A percentile compares a stretch with the other conserved stretches of the same genome.
Conservation (phyloP, 2,329 filamentous ascomycete genomes). For the Nannizziopsis barbatae region DNA sequence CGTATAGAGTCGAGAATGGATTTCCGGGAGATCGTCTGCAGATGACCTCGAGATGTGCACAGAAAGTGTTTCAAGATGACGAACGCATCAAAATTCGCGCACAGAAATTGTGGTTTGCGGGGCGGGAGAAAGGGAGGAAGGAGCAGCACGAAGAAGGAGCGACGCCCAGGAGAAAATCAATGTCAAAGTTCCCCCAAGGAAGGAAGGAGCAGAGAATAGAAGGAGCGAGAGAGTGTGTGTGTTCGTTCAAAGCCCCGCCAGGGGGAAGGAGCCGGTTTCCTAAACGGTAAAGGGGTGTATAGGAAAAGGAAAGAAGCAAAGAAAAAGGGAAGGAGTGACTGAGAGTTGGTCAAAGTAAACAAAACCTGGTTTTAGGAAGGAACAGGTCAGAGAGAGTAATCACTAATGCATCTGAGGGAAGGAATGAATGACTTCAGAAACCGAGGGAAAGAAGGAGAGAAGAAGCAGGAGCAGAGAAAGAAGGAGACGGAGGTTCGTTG, state of each 20-base stretch:
- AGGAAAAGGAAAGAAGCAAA: no score
- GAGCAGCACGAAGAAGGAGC: slow-evolving; percentile 9
- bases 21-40: no score
- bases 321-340: no score
- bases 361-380: not conserved
- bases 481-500: slow-evolving; percentile 3
- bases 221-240: no score
- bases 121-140: not conserved
- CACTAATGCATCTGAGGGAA: not conserved
- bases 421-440: not conserved
- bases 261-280: not conserved
- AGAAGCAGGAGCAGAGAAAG: slow-evolving; percentile 3
- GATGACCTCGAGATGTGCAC: no score
- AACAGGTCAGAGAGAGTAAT: not conserved
- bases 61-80: no score
- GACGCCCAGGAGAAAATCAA: not conserved
- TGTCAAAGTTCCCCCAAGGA: not conserved
- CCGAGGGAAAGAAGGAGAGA: not conserved
- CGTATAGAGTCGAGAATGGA: not conserved
- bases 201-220: not conserved
- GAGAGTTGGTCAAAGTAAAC: not conserved
- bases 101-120: not conserved
- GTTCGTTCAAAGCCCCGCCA: not conserved
- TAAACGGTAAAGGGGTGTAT: no score
- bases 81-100: not conserved